Base-by-base conservation (phyloP, 257 asterid genomes). In the Ajuga chamaepitys region DNA sequence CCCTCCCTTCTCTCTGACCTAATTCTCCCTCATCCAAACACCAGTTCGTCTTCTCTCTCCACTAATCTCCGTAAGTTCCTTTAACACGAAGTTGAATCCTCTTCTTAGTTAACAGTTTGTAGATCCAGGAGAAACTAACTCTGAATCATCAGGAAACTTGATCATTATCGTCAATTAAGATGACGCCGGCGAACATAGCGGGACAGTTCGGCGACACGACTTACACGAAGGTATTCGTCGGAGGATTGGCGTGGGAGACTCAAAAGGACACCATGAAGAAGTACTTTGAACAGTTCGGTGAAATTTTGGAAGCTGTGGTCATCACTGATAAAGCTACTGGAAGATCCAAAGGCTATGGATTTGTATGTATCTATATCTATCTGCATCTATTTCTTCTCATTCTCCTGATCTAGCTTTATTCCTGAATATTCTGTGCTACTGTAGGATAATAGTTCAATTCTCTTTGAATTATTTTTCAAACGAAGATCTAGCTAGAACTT, bases 191-290 rank as follows among this genome's bases (percentile, higher is more conserved):
- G 11, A 74, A 72, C 75, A 41, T 64, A 25, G 80, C 66, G 10
- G 86, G 84, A 9, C 91, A 82, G 77, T 93, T 89, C 61, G 97
- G 98, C 16, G 98, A 93, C 35, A 93, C 98, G 2, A 92, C 97
- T 0, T 84, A 89, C 77, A 92, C 97, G 8, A 93, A 93, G 74
- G 93, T 93, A 50, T 93, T 93, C 48, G 98, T 93, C 9, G 98
- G 99, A 1, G 99, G 99, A 0, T 75, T 93, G 78, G 99, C 99
- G 13, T 93, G 99, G 99, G 99, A 93, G 84, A 89, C 99, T 38
- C 99, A 89, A 65, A 93, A 93, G 81, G 99, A 93, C 41, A 93
- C 97, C 53, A 93, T 93, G 99, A 88, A 80, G 84, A 81, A 78
- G 9, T 93, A 93, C 82, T 93, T 93, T 59, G 85, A 93, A 62